Base-by-base conservation (phyloP, 306 rosid genomes). In the Quercus gilva region DNA sequence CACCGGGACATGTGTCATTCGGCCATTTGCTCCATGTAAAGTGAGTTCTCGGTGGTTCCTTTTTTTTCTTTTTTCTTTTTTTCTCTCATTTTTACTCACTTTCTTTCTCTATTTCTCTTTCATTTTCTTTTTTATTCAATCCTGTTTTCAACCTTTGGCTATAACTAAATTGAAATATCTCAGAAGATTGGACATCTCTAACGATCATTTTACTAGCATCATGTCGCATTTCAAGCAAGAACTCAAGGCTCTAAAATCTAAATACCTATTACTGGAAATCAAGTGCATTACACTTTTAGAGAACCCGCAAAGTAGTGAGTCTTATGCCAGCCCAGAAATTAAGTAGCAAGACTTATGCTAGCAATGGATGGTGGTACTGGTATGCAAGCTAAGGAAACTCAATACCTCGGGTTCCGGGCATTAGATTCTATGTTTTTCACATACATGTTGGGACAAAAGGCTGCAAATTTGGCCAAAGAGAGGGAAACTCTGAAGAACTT, bases 171-270 rank as follows among this genome's bases (percentile, higher is more conserved):
- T 91, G 71, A 85, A 83, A 78, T 23, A 77, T 85, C 82, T 86
- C n/a, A 85, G 81, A 85, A 81, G 71, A 28, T 63, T 91, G 25
- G 91, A 91, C 84, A 73, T 88, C 70, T 87, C 94, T 20, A 77
- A 81, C 73, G 92, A 90, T 74, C 82, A 75, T 25, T 86, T 91
- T 57, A 73, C 80, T 35, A 78, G 72, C 31, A 29, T 15, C 19
- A 35, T 78, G 31, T 87, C 81, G 13, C 76, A 23, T 69, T 81
- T 18, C 23, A 65, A 55, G 4, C 51, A 79, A 28, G 82, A 82
- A 80, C 51, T 76, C 71, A 73, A 79, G 84, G 74, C 10, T 12
- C 64, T 33, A 33, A 33, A 33, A 33, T 41, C n/a, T n/a, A n/a
- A n/a, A n/a, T n/a, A n/a, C n/a, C n/a, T n/a, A n/a, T n/a, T n/a